Conservation (phyloP, 805 yeast genomes). For the Wickerhamiella occidentalis region DNA sequence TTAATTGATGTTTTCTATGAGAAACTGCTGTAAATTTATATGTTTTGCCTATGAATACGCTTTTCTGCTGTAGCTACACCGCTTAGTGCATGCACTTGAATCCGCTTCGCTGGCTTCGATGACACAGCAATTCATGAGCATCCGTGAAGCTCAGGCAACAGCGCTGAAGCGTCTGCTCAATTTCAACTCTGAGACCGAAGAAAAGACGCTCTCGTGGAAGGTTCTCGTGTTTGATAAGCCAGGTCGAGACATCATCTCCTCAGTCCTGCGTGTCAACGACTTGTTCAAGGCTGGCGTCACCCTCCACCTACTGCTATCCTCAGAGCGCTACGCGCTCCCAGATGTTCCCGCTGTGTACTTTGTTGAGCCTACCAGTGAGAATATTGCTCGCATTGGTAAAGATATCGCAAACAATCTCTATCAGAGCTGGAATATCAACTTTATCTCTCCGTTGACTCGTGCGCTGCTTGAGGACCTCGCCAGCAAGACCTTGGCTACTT, state of each 20-base stretch:
- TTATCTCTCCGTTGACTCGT: slow-evolving; percentile 68
- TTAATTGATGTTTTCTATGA: too few relatives aligned
- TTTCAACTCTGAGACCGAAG: slow-evolving; percentile 49
- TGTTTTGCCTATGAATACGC: too few relatives aligned
- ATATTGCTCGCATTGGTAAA: slow-evolving; percentile 52
- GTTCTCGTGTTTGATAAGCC: slow-evolving; percentile 70
- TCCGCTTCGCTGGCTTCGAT: slow-evolving; percentile 2
- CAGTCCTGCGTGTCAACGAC: slow-evolving; percentile 87
- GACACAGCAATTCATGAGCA: slow-evolving; percentile 9
- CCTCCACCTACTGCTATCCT: slow-evolving; percentile 61
- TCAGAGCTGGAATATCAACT: slow-evolving; percentile 70
- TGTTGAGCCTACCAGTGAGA: slow-evolving; percentile 73
- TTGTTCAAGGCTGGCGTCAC: slow-evolving; percentile 84
- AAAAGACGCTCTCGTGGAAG: slow-evolving; percentile 49
- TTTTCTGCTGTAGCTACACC: too few relatives aligned
- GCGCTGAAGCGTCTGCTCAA: slow-evolving; percentile 58
- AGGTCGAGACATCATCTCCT: slow-evolving; percentile 76
- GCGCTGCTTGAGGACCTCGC: slow-evolving; percentile 81
- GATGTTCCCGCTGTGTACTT: slow-evolving; percentile 94
- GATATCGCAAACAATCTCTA: slow-evolving; percentile 69
- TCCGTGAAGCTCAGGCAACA: slow-evolving; percentile 9
- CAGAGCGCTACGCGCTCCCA: slow-evolving; percentile 69
- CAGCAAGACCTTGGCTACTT: slow-evolving; percentile 55
- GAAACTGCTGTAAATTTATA: too few relatives aligned
- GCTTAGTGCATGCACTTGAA: neutral